These are phyloP conservation scores for Naganishia randhawae DNA, from an alignment of 768 basidiomycete genomes.

Conservation along the genomic window DNA sequence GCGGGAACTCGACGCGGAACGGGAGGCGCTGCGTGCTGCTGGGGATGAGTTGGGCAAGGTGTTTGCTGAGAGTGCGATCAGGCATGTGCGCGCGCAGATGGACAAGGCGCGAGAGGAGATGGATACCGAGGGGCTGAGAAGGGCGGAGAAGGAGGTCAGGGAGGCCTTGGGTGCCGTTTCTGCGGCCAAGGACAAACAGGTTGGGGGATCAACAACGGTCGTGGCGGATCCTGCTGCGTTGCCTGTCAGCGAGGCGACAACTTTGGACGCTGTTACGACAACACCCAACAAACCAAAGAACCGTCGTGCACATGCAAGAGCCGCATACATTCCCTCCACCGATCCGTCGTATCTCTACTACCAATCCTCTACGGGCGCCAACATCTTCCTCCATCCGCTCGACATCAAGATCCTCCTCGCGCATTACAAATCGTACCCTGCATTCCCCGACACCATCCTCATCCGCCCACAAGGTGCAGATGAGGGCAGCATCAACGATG, in stretches of 20 bases:
- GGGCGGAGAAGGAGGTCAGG: conserved; percentile 61
- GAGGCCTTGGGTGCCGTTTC: conserved; percentile 54
- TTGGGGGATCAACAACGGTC: no score
- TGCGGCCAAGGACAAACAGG: conserved; percentile 54
- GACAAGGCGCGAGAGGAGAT: conserved; percentile 68
- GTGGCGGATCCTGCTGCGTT: no score
- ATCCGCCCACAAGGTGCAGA: conserved; percentile 71
- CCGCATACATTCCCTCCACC: conserved; percentile 68
- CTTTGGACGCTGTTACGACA: no score
- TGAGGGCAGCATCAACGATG: conserved; percentile 66
- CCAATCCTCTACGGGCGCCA: conserved; percentile 84
- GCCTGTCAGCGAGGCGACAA: neutral
- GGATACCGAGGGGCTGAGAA: conserved; percentile 64
- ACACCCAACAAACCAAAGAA: conserved; percentile 21
- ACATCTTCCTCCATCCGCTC: conserved; percentile 88
- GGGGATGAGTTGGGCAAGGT: conserved; percentile 71
- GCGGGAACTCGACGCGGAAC: conserved; percentile 68
- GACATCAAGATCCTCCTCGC: conserved; percentile 89
- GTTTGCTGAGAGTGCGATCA: conserved; percentile 75
- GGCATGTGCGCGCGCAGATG: conserved; percentile 73
- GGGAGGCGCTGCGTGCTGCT: conserved; percentile 58
- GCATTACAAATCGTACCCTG: conserved; percentile 66
- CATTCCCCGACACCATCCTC: conserved; percentile 72
- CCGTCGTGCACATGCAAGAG: conserved; percentile 8
- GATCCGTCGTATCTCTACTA: conserved; percentile 93